Evolutionary conservation across 306 rosid species (phyloP), one percentile per base, ranked within the genome.

Genomic region (Begonia fuchsioides): DNA sequence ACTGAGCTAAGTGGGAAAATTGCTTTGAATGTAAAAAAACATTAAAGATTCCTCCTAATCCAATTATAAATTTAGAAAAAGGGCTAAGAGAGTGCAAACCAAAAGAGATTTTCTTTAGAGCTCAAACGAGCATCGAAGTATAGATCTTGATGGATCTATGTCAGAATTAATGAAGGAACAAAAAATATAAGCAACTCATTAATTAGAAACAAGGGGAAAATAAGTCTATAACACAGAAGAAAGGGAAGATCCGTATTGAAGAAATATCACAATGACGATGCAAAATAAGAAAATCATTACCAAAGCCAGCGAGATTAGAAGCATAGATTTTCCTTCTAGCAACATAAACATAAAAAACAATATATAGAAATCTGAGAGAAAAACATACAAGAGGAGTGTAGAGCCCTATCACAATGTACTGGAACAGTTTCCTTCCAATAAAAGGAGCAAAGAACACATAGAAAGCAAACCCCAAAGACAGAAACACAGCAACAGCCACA

Each of bases 401-500:
- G 56, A 85, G 76, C 19, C 94, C 98, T 72, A 76, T 77, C 50
- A 66, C 81, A 67, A 90, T 56, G 50, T 84, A 90, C 77, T 76
- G 97, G 47, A 76, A 79, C 59, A 63, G 57, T 80, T 74, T 90
- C 79, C 64, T 81, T 62, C 95, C 97, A 50, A 79, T 92, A 65
- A 90, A 88, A 51, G 97, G 97, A 55, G 90, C 95, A 64, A 88
- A 84, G 82, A 88, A 88, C 64, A 88, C 97, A 70, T 84, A 88
- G 75, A 78, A 88, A 47, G 97, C 97, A 66, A 88, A 88, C 43
- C 93, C 97, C 81, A 84, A 69, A 17, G 97, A 93, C 72, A 84
- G 55, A 72, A 88, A 88, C 12, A 88, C 95, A 59, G 97, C 93
- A 74, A 88, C 83, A 39, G 97, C 97, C 68, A 88, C 97, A 70